Percentiles rank a stretch among this genome's conserved stretches.
Conservation (phyloP, 1,139 yeast species). For the Candida pseudocylindracea region DNA sequence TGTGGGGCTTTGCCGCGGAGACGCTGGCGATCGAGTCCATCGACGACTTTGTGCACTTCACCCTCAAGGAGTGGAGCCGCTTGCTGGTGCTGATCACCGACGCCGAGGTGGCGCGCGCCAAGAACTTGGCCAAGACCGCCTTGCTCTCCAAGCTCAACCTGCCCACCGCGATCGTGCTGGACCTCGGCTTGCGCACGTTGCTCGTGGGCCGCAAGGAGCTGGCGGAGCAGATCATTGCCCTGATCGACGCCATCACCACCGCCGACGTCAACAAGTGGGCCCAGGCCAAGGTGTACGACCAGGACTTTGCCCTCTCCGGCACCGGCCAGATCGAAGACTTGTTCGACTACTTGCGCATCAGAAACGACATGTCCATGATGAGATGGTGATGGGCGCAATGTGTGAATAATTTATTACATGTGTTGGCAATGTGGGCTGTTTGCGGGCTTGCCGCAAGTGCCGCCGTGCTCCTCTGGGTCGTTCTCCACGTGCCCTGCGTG, state of each 20-base stretch:
- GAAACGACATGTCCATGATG: slow-evolving; percentile 77
- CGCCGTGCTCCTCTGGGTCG: no score
- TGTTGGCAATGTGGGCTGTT: no score
- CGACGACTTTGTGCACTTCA: slow-evolving; percentile 61
- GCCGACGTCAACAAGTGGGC: slow-evolving; percentile 54
- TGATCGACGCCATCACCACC: slow-evolving; percentile 40
- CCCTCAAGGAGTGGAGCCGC: slow-evolving; percentile 75
- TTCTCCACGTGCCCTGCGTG: no score
- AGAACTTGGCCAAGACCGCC: slow-evolving; percentile 43
- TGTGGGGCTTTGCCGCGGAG: slow-evolving; percentile 63
- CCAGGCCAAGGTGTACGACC: slow-evolving; percentile 54
- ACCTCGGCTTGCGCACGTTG: slow-evolving; percentile 38
- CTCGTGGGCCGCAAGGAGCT: slow-evolving; percentile 40
- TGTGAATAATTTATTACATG: no score
- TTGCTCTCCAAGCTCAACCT: slow-evolving; percentile 23
- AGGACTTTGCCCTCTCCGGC: slow-evolving; percentile 63
- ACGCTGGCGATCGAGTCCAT: slow-evolving; percentile 32
- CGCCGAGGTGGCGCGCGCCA: slow-evolving; percentile 61
- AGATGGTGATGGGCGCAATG: slow-evolving; percentile 15
- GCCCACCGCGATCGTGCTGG: slow-evolving; percentile 26
- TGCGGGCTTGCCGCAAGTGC: no score
- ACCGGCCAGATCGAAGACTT: slow-evolving; percentile 71
- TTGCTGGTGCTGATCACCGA: slow-evolving; percentile 52
- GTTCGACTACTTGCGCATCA: slow-evolving; percentile 64
- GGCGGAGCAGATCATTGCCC: slow-evolving; percentile 30